Conservation (phyloP, 805 yeast species). For the Candida schatavii region DNA sequence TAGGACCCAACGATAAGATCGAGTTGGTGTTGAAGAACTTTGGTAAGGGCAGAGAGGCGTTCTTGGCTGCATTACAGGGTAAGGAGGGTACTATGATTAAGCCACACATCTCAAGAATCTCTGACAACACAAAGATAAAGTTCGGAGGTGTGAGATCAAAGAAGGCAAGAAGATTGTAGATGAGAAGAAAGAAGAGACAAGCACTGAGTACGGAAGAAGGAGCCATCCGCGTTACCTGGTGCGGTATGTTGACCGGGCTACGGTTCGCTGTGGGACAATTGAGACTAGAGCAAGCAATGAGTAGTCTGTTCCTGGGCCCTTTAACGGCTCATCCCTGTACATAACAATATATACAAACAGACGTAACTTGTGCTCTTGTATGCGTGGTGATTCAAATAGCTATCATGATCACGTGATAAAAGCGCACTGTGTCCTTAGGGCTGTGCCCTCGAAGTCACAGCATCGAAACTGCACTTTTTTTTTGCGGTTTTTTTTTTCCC, state of each 20-base stretch:
- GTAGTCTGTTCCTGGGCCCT: too few relatives aligned
- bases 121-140: slow-evolving; percentile 78
- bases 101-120: slow-evolving; percentile 62
- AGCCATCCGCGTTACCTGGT: too few relatives aligned
- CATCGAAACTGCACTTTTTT: neutral
- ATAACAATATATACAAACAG: too few relatives aligned
- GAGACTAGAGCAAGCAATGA: too few relatives aligned
- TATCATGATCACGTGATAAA: neutral
- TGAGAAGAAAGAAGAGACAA: neutral
- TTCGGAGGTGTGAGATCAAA: slow-evolving; percentile 93
- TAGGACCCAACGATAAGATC: slow-evolving; percentile 53
- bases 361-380: too few relatives aligned
- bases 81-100: slow-evolving; percentile 78
- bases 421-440: slow-evolving; percentile 2
- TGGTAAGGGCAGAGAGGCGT: slow-evolving; percentile 89
- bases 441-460: slow-evolving; percentile 7
- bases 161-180: slow-evolving; percentile 68
- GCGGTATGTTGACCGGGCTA: too few relatives aligned
- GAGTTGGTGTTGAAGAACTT: slow-evolving; percentile 79
- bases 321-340: too few relatives aligned
- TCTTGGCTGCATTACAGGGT: slow-evolving; percentile 78
- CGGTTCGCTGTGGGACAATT: too few relatives aligned
- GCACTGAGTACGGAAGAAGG: too few relatives aligned
- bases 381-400: too few relatives aligned
- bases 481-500: neutral